Base-by-base conservation (phyloP, 352 stramenopile species). In the Pythium phragmiticola region DNA sequence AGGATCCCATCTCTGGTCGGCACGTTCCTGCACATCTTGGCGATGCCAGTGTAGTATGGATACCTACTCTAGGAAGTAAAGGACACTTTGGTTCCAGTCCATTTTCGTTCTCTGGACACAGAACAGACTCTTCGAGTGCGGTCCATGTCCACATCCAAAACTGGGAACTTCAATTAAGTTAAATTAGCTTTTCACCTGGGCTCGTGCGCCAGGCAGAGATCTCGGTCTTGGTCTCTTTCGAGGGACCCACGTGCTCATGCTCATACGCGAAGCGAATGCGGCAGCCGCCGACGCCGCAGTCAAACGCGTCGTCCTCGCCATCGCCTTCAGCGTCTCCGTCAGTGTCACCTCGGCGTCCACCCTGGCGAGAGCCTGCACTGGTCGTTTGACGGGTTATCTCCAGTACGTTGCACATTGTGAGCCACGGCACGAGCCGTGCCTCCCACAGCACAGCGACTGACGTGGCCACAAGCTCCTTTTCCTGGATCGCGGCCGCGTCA, bases 211-310 rank as follows among this genome's bases (percentile, higher is more conserved):
- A 90, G 30, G 77, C 60, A 3, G 82, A 81, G 41, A 89, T 80
- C 58, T 88, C 78, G 16, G 73, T 56, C 68, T 88, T 89, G 39
- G 76, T 67, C 30, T 82, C 69, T 45, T 88, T 69, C 12, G 82
- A 87, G 11, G 82, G 68, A 3, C 79, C 82, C 16, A 90, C 79
- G 61, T 90, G 82, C 51, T 90, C 82, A 57, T 90, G 82, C 49
- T 88, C 70, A 63, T 84, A 90, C 47, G 70, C 65, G 57, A 77
- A 90, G 17, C 82, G 79, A 33, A 90, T 80, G 48, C 82, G 82
- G 46, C 82, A 90, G 64, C 66, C 57, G 3, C 77, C 66, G 16
- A 88, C 69, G 26, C 82, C 82, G 57, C 82, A 90, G 65, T 90
- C 82, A 34, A 80, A 89, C 41, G 69, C 77, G 41, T 54, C 36